Evolutionary conservation across 2,329 filamentous ascomycete genomes (phyloP), one percentile per base, ranked within the genome.

Genomic region (Colletotrichum tropicale): DNA sequence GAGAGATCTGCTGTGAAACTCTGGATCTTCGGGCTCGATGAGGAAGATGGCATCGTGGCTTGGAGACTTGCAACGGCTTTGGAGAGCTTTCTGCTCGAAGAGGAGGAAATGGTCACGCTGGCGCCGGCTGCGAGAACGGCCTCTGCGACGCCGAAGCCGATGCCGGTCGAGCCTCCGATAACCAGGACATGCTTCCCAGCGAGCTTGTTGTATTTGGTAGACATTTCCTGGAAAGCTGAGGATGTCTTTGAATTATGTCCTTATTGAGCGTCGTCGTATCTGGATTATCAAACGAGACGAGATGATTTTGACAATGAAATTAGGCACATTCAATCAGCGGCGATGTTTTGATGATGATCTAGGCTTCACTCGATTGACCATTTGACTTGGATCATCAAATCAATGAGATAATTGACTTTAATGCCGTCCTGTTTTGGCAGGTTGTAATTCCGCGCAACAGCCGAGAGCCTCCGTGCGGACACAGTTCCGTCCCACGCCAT

Each of bases 161-260:
- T 92, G 70, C 93, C 93, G 15, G 89, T 88, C 2, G 90, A 90
- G 52, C 91, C 93, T 58, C 93, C 93, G 66, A 94, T 87, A 79
- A 94, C 83, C 56, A 94, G 88, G 77, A 93, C 83, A 76, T 84
- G 84, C 60, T 81, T 81, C 32, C 81, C 84, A 43, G 76, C 61
- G 12, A 82, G 79, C 13, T 81, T 83, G n/a, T 78, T 82, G 36
- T 85, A 85, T 7, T 64, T 68, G 78, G 16, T 21, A 0, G 68
- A 18, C 69, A 75, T 26, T 24, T 60, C 9, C 3, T 9, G 13
- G 6, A 21, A 28, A 43, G 13, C 0, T 8, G 6, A 1, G 12
- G n/a, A 26, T 24, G 10, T 8, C n/a, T 56, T 0, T 0, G 6
- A 5, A 16, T 13, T 15, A 4, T 8, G 21, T 24, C 5, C 5